Evolutionary conservation across 495 filamentous ascomycete species (phyloP).

Genomic region (Bacidia gigantensis): DNA sequence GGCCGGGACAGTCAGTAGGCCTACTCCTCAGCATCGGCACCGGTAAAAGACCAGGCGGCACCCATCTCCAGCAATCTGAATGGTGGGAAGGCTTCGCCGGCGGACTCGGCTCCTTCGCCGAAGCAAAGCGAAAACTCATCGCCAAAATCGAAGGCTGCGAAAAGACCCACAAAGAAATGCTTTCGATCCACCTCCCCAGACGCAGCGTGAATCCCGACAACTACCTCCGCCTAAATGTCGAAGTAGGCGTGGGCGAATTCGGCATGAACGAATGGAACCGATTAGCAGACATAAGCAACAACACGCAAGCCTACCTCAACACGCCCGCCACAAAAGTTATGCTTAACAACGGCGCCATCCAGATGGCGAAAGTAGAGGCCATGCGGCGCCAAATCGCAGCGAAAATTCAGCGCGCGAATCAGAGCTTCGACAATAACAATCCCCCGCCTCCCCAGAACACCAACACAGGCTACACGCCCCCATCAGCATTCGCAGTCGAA

Average conservation of each 20-base stretch:
- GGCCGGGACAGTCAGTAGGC: constrained; percentile 80
- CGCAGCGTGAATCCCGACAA: constrained; percentile 74
- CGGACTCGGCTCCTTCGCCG: constrained; percentile 66
- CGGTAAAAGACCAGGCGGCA: constrained; percentile 67
- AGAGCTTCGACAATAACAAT: constrained; percentile 31
- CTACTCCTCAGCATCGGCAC: constrained; percentile 88
- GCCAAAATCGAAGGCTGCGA: constrained; percentile 92
- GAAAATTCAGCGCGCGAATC: constrained; percentile 13
- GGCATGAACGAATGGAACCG: constrained; percentile 98
- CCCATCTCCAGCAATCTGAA: constrained; percentile 48
- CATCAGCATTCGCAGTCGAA: constrained; percentile 42
- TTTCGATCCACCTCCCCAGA: constrained; percentile 57
- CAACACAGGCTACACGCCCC: constrained; percentile 21
- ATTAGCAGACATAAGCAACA: constrained; percentile 82
- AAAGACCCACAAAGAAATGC: constrained; percentile 73
- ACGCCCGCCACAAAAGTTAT: constrained; percentile 58
- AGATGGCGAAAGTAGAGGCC: constrained; percentile 69
- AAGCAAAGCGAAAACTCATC: constrained; percentile 71
- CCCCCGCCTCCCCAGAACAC: constrained; percentile 41
- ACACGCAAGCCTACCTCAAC: constrained; percentile 70
- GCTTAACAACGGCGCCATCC: constrained; percentile 62
- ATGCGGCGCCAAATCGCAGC: constrained; percentile 30
- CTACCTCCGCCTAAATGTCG: constrained; percentile 95
- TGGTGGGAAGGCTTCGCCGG: constrained; percentile 93
- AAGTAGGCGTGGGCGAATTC: constrained; percentile 93